phyloP scores from a whole-genome alignment of 179 eudicot species.

The Carnegiea gigantea region DNA sequence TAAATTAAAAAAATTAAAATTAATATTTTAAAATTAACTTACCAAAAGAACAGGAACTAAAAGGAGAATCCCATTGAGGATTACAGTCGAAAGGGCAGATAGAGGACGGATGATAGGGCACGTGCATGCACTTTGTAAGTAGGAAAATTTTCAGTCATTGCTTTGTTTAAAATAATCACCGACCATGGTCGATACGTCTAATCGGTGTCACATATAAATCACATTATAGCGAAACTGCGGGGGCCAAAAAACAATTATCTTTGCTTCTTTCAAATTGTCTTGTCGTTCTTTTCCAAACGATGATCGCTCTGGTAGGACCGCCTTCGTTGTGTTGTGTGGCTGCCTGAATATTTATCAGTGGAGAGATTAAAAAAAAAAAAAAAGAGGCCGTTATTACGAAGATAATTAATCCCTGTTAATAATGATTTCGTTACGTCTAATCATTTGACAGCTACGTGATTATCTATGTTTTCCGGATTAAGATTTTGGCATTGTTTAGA shows the following conservation, averaged over 20 bases:
- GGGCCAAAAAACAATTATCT: too few species aligned
- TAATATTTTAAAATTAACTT: too few species aligned
- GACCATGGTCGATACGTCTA: conserved; percentile 25
- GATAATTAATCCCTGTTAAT: background rate
- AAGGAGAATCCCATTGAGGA: too few species aligned
- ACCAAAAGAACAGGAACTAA: too few species aligned
- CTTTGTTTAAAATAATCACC: conserved; percentile 23
- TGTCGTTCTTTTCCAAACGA: conserved; percentile 10
- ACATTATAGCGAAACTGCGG: too few species aligned
- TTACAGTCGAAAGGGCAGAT: background rate
- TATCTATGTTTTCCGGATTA: background rate
- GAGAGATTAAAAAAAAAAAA: background rate
- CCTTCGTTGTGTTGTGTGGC: background rate
- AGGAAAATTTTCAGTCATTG: conserved; percentile 4
- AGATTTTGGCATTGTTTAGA: conserved; percentile 1
- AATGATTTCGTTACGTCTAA: conserved; percentile 9
- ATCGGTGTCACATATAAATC: conserved; percentile 14
- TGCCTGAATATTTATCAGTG: background rate
- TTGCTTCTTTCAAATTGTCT: conserved; percentile 19
- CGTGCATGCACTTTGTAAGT: conserved; percentile 16
- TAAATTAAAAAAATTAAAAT: too few species aligned
- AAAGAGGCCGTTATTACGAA: background rate
- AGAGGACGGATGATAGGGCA: conserved; percentile 14
- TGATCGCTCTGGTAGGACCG: background rate
- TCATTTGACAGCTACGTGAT: background rate